These are phyloP conservation scores for Argentina anserina DNA, from an alignment of 306 rosid species.

Conservation along the genomic window DNA sequence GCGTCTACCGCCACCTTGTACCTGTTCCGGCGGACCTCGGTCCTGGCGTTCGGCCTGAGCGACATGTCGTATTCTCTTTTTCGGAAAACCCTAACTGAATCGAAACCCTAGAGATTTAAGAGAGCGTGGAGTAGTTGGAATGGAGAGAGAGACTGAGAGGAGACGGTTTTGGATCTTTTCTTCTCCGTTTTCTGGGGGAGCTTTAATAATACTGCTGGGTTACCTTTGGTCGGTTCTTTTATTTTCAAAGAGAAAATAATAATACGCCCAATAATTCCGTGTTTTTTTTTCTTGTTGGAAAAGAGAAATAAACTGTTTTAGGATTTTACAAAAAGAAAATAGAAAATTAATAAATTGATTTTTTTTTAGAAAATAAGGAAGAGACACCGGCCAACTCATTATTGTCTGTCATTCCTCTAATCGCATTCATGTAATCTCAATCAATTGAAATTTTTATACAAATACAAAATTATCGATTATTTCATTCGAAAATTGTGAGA, in stretches of 20 bases:
- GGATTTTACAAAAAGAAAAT: not conserved
- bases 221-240: not conserved
- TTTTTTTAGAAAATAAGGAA: not conserved
- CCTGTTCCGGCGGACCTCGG: constrained; percentile 90
- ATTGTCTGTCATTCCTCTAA: not conserved
- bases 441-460: not conserved
- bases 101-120: constrained; percentile 17
- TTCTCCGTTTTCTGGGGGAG: not conserved
- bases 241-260: not conserved
- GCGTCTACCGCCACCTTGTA: constrained; percentile 92
- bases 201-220: not conserved
- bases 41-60: constrained; percentile 75
- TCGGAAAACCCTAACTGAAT: not conserved
- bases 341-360: not conserved
- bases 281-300: not conserved
- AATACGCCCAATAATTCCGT: not conserved
- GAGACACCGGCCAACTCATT: not conserved
- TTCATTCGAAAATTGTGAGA: not conserved
- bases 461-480: not conserved
- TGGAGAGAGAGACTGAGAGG: constrained; percentile 5
- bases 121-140: not conserved
- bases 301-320: not conserved
- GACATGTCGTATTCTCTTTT: constrained; percentile 45
- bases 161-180: constrained; percentile 6
- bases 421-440: not conserved